These are phyloP conservation scores for Fusarium chlamydosporum DNA, from an alignment of 2,329 filamentous ascomycete species.

Conservation along the genomic window DNA sequence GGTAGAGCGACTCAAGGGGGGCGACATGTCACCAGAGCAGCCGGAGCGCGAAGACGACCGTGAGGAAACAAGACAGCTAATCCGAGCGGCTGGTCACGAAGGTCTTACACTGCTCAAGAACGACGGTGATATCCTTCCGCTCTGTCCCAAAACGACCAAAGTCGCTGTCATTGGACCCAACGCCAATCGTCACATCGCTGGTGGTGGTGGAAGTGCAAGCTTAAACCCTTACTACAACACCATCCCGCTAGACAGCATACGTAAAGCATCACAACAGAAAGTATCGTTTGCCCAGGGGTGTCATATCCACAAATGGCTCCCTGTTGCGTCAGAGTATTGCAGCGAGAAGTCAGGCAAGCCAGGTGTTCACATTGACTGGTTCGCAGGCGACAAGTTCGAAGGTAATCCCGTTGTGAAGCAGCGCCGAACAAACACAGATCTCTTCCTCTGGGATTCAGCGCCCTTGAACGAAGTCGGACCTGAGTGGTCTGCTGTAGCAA, in stretches of 20 bases:
- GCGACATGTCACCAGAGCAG: constrained; percentile 69
- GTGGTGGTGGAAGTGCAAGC: constrained; percentile 76
- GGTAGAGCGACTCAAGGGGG: constrained; percentile 73
- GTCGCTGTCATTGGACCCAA: constrained; percentile 78
- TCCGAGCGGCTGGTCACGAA: constrained; percentile 72
- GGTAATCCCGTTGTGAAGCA: constrained; percentile 70
- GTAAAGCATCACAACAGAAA: constrained; percentile 65
- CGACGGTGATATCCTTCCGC: constrained; percentile 69
- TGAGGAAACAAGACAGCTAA: constrained; percentile 70
- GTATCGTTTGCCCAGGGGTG: constrained; percentile 66
- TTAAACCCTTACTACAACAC: constrained; percentile 78
- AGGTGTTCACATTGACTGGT: constrained; percentile 76
- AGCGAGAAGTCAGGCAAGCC: constrained; percentile 63
- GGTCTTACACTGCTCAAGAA: constrained; percentile 77
- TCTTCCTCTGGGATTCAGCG: constrained; percentile 79
- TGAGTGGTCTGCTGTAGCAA: constrained; percentile 75
- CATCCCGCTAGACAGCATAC: constrained; percentile 72
- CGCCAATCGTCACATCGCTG: constrained; percentile 76
- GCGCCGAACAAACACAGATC: constrained; percentile 73
- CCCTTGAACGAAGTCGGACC: constrained; percentile 71
- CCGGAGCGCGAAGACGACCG: constrained; percentile 70
- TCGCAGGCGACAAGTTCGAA: constrained; percentile 72
- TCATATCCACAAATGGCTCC: constrained; percentile 51
- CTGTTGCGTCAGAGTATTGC: constrained; percentile 49
- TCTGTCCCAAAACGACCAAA: constrained; percentile 67